Base-by-base conservation (phyloP, 768 basidiomycete species). In the Phylloporus scabripes region DNA sequence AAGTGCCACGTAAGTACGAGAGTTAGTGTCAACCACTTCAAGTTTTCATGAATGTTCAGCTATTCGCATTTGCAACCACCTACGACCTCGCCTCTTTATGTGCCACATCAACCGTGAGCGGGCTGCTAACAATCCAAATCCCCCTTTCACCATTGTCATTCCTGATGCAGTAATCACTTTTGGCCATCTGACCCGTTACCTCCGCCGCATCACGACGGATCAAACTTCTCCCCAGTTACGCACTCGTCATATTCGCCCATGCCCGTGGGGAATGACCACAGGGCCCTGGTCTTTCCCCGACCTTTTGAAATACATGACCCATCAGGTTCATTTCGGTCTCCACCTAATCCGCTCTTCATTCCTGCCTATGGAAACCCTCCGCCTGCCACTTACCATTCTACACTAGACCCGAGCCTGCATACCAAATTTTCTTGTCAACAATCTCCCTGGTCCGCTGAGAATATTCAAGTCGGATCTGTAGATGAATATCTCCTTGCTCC, bases 31-130 rank as follows among this genome's bases (percentile, higher is more conserved):
- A 18, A 26, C n/a, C 12, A 23, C n/a, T 26, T 23, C 42, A 36
- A 20, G 21, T 37, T 46, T 46, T 60, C 37, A 60, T 41, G n/a
- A 42, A 23, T 29, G 5, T 12, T 31, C 5, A 63, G 58, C 31
- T 38, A 46, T 43, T 14, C 50, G 15, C 45, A 41, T 21, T 23
- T 36, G 18, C 28, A 6, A 24, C 32, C 32, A 42, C 31, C 31
- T 33, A 38, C 12, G 23, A 36, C 36, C 10, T 29, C 48, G 2
- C 36, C 2, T 26, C 15, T 45, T 36, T 45, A 50, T 44, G 39
- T 33, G 20, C 17, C 23, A 12, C 32, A 51, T 10, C 12, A 29
- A n/a, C 29, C 39, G 61, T 62, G 28, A 60, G 60, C 5, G 9
- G 7, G 14, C 17, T 14, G n/a, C 33, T 32, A 17, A 8, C 3